A percentile compares a stretch with the other conserved stretches of the same genome.
Evolutionary conservation across 129 eudicot genomes (phyloP).

Genomic region (Pulicaria dysenterica): DNA sequence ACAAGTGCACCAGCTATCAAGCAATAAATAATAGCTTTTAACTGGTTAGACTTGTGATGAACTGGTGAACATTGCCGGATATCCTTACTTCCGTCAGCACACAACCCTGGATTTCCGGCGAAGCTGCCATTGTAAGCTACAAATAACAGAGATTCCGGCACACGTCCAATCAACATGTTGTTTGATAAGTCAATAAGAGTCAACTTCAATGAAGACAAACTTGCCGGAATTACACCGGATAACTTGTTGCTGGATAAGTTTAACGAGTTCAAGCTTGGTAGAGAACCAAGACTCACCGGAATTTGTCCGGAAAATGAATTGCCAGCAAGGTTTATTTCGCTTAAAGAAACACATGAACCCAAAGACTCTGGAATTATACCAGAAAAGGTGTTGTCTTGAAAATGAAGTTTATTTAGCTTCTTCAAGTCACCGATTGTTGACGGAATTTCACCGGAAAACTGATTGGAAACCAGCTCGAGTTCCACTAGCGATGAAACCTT

Average conservation of each 20-base stretch:
- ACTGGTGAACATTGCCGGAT: constrained; percentile 46
- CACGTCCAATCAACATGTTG: constrained; percentile 51
- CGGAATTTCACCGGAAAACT: constrained; percentile 57
- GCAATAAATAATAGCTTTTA: constrained; percentile 38
- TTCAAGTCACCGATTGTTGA: constrained; percentile 45
- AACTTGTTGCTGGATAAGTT: constrained; percentile 57
- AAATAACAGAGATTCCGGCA: constrained; percentile 47
- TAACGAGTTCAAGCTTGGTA: constrained; percentile 55
- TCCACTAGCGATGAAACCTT: constrained; percentile 52
- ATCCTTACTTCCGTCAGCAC: constrained; percentile 45
- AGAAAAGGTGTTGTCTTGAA: constrained; percentile 50
- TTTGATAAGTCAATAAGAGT: constrained; percentile 64
- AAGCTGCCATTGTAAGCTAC: constrained; percentile 48
- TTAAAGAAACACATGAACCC: constrained; percentile 57
- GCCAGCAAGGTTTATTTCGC: constrained; percentile 46
- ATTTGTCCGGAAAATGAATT: constrained; percentile 52
- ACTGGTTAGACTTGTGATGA: constrained; percentile 34
- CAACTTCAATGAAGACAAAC: constrained; percentile 44
- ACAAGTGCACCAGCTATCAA: constrained; percentile 46
- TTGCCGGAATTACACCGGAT: constrained; percentile 52
- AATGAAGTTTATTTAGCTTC: constrained; percentile 46
- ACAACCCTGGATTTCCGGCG: constrained; percentile 60
- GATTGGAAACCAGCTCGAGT: constrained; percentile 45
- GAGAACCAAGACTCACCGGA: constrained; percentile 51
- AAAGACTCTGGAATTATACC: constrained; percentile 63